Percentiles rank a stretch among this genome's conserved stretches.
phyloP scores from a whole-genome alignment of 108 stramenopile genomes.

The Bacterosira constricta region DNA sequence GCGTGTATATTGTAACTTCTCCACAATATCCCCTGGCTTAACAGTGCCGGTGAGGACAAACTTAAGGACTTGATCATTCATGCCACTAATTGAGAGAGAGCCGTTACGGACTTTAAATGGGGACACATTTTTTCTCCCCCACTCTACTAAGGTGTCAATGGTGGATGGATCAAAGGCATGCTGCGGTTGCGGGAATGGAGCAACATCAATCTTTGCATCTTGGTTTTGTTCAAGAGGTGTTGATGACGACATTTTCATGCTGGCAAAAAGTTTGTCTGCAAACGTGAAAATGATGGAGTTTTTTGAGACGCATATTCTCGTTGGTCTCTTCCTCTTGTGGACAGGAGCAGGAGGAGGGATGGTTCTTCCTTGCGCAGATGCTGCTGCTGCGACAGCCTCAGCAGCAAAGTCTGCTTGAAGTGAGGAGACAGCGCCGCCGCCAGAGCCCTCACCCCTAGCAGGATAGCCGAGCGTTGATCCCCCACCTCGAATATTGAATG shows the following conservation, averaged over 20 bases:
- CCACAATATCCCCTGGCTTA: neutral
- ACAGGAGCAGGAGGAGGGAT: no score
- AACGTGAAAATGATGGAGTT: slow-evolving; percentile 16
- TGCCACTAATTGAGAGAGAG: neutral
- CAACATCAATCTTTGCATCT: no score
- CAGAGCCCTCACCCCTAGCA: no score
- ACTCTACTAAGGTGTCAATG: slow-evolving; percentile 5
- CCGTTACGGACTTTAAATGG: neutral
- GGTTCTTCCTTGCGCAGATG: no score
- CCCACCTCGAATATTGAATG: no score
- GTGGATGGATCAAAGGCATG: neutral
- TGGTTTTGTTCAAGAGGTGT: no score
- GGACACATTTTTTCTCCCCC: neutral
- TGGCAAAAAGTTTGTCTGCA: neutral
- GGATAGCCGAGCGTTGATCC: no score
- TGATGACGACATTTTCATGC: neutral
- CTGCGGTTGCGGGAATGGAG: no score
- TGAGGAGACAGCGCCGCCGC: no score
- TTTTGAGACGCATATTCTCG: neutral
- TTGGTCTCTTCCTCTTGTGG: slow-evolving; percentile 6
- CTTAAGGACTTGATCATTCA: slow-evolving; percentile 19
- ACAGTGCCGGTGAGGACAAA: slow-evolving; percentile 10
- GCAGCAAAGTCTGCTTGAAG: no score
- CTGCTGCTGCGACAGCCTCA: no score
- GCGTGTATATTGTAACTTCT: slow-evolving; percentile 25